Percentiles rank a stretch among this genome's conserved stretches.
phyloP scores from a whole-genome alignment of 164 flowering plant genomes.

The Berberis thunbergii region DNA sequence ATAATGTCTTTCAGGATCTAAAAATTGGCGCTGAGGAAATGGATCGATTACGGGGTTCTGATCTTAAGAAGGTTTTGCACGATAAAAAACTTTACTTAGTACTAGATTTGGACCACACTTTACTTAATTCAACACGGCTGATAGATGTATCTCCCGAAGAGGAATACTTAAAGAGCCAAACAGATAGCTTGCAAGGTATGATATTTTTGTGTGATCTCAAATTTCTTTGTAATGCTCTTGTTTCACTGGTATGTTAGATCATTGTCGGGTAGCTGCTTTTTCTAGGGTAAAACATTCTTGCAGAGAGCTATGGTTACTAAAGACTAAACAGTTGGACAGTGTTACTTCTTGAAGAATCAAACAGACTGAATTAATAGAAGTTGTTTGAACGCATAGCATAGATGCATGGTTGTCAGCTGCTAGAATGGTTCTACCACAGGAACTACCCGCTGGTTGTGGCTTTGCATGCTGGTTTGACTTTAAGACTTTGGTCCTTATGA shows the following conservation, averaged over 20 bases:
- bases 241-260: not conserved
- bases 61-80: constrained; percentile 38
- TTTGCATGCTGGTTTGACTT: no score
- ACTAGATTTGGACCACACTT: constrained; percentile 79
- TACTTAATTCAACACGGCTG: constrained; percentile 63
- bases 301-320: not conserved
- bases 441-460: no score
- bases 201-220: no score
- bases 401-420: no score
- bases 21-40: constrained; percentile 60
- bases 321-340: not conserved
- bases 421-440: no score
- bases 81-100: constrained; percentile 57
- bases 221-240: not conserved
- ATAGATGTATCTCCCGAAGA: constrained; percentile 43
- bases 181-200: not conserved
- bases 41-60: constrained; percentile 46
- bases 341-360: not conserved
- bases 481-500: no score
- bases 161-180: not conserved
- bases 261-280: not conserved
- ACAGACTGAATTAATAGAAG: not conserved
- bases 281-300: not conserved
- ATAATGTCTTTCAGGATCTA: constrained; percentile 16
- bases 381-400: no score